Evolutionary conservation across 139 green algal species (phyloP), one percentile per base, ranked within the genome.

Genomic region (Picochlorum sp.): DNA sequence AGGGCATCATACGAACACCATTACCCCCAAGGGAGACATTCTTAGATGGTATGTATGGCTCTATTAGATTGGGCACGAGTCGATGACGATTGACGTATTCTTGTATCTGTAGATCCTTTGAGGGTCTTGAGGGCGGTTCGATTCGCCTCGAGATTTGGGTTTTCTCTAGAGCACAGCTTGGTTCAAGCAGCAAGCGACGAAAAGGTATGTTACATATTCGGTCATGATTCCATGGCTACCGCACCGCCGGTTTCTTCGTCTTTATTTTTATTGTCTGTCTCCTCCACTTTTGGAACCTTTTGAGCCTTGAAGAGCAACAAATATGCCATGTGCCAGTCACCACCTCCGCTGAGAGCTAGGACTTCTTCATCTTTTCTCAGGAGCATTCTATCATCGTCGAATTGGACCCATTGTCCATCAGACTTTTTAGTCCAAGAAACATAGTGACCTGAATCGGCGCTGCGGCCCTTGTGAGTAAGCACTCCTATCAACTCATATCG

Each of bases 261-360:
- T 54, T 54, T 54, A 20, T 21, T 54, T 54, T 21, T 20, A 11
- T 41, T 1, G 0, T 54, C 47, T 20, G 0, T 54, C 8, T 54
- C 47, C 18, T 54, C 47, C 5, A 21, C n/a, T 20, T 20, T 21
- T 20, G 47, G 47, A 54, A 54, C 47, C 47, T 3, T 62, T 58
- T 91, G 62, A 1, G 83, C 87, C 11, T 76, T 79, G 79, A 93
- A 98, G 28, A 97, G 49, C 69, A 96, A 74, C 60, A 98, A 70
- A 76, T 97, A 96, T 0, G 86, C 90, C 89, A 97, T 98, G 81
- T 98, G 92, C 88, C 91, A 97, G 76, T 98, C 92, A 15, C 92
- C 92, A 15, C 92, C 92, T 11, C 16, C 69, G 26, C 69, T 79
- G 14, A 99, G 80, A 24, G 80, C 75, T 15, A 94, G 70, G 49